Conservation (phyloP, 2,329 filamentous ascomycete species). For the Exophiala oligosperma region DNA sequence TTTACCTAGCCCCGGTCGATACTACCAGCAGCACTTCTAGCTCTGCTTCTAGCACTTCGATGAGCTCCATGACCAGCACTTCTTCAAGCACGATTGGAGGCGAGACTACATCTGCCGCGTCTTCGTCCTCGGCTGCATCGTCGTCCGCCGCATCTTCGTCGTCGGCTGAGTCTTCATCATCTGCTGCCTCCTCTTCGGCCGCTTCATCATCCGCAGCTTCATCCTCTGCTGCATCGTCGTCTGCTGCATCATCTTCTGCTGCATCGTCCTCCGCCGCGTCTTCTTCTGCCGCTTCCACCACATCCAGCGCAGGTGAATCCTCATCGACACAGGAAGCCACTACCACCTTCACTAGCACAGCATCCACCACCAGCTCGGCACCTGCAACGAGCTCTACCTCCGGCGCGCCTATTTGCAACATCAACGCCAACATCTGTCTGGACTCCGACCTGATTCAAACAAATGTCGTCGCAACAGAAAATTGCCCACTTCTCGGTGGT, state of each 20-base stretch:
- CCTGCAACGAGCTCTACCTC: conserved; percentile 9
- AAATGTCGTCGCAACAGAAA: conserved; percentile 8
- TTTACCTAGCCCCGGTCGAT: background rate
- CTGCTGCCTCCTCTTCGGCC: no score
- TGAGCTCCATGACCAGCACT: background rate
- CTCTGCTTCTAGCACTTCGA: background rate
- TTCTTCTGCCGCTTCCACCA: background rate
- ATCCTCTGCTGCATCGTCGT: no score
- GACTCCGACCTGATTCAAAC: conserved; percentile 11
- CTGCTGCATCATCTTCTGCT: no score
- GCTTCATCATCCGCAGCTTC: no score
- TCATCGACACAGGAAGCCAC: background rate
- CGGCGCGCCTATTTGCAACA: conserved; percentile 3
- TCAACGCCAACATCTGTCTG: conserved; percentile 15
- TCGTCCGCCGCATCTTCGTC: background rate
- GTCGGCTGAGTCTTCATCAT: no score
- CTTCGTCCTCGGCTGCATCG: background rate
- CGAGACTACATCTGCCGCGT: background rate
- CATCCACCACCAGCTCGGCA: conserved; percentile 9
- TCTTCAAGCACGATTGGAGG: background rate
- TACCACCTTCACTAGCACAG: background rate
- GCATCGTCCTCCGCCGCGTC: no score
- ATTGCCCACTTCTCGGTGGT: conserved; percentile 9
- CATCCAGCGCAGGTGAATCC: background rate
- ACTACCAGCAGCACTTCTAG: background rate